Conservation (phyloP, 2,329 filamentous ascomycete species). For the Monosporascus sp. region DNA sequence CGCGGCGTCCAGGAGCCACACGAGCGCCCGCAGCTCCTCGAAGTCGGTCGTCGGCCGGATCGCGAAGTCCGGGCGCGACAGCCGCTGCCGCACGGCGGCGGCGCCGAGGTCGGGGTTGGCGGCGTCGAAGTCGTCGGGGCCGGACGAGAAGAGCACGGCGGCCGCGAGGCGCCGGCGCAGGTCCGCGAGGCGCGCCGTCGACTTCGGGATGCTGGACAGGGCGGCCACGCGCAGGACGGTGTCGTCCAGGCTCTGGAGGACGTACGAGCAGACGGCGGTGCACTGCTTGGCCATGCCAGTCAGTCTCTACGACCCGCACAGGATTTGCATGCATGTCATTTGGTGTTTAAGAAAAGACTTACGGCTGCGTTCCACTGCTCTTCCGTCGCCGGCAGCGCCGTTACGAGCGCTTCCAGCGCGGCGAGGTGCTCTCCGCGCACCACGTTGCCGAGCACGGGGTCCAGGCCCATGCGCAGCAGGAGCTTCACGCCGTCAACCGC, state of each 20-base stretch:
- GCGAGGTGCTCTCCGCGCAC: conserved; percentile 20
- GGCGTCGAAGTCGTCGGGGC: conserved; percentile 33
- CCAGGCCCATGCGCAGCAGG: conserved; percentile 52
- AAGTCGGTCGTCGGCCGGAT: conserved; percentile 61
- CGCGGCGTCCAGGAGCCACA: conserved; percentile 67
- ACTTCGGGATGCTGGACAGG: conserved; percentile 54
- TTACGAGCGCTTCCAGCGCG: conserved; percentile 39
- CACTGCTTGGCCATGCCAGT: conserved; percentile 34
- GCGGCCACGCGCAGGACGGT: conserved; percentile 52
- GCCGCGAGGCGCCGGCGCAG: conserved; percentile 64
- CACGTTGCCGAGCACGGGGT: conserved; percentile 37
- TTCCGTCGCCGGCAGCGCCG: conserved; percentile 31
- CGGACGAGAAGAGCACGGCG: conserved; percentile 52
- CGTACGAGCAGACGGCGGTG: conserved; percentile 38
- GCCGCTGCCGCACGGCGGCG: conserved; percentile 37
- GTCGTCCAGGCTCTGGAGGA: conserved; percentile 43
- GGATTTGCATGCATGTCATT: neutral
- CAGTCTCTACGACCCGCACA: no score
- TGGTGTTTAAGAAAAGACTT: conserved; percentile 19
- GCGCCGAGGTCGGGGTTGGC: conserved; percentile 31
- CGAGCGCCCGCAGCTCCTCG: conserved; percentile 57
- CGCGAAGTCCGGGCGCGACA: conserved; percentile 45
- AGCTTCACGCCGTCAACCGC: conserved; percentile 38
- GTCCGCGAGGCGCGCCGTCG: conserved; percentile 46
- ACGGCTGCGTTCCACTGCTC: conserved; percentile 39